A percentile compares a stretch with the other conserved stretches of the same genome.
These are phyloP conservation scores for Discostella stelligeroides DNA, from an alignment of 108 stramenopile species.

Conservation along the genomic window DNA sequence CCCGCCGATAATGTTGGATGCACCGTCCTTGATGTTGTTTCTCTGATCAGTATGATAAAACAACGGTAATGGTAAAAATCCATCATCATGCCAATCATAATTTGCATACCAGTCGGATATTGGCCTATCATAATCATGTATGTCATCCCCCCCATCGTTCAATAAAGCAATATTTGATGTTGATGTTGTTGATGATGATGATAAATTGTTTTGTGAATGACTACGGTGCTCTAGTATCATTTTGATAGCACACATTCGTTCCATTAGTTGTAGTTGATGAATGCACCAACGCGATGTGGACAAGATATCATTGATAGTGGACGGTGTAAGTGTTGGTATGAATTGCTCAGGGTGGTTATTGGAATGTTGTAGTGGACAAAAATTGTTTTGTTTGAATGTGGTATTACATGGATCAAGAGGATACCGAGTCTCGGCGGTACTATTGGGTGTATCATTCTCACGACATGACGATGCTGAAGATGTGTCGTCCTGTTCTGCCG, in stretches of 20 bases:
- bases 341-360: too few relatives aligned
- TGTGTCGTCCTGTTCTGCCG: not conserved
- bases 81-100: constrained; percentile 56
- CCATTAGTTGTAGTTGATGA: constrained; percentile 26
- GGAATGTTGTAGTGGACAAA: too few relatives aligned
- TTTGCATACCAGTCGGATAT: constrained; percentile 21
- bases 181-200: not conserved
- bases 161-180: not conserved
- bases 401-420: too few relatives aligned
- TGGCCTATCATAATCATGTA: constrained; percentile 43
- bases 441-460: constrained; percentile 1
- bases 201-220: too few relatives aligned
- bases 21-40: not conserved
- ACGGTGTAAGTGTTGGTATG: constrained; percentile 14
- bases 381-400: constrained; percentile 2
- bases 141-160: constrained; percentile 41
- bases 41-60: not conserved
- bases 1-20: not conserved
- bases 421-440: too few relatives aligned
- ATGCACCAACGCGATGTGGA: constrained; percentile 39
- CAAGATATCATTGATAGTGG: constrained; percentile 21
- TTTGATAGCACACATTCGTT: constrained; percentile 33
- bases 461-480: not conserved
- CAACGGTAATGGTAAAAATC: constrained; percentile 30
- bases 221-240: constrained; percentile 23